Percentiles rank a stretch among this genome's conserved stretches.
These are phyloP conservation scores for Talaromyces thailandensis DNA, from an alignment of 495 filamentous ascomycete genomes.

Conservation along the genomic window DNA sequence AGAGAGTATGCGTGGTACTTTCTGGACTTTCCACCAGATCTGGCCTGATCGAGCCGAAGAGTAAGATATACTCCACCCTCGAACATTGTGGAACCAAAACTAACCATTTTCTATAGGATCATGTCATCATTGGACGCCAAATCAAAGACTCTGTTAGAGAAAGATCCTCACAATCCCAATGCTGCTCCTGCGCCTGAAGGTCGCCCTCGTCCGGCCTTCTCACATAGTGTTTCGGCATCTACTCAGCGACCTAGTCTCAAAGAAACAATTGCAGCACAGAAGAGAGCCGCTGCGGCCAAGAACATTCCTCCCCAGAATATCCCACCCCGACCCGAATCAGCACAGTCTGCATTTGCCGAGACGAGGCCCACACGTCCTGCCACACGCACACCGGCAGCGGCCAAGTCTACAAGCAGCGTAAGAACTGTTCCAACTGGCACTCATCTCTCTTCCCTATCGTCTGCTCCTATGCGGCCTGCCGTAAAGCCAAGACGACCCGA, in stretches of 20 bases:
- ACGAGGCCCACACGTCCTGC: constrained; percentile 32
- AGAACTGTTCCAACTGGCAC: constrained; percentile 25
- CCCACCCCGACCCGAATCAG: constrained; percentile 64
- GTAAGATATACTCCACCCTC: constrained; percentile 33
- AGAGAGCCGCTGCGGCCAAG: constrained; percentile 53
- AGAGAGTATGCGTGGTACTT: constrained; percentile 73
- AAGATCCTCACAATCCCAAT: constrained; percentile 73
- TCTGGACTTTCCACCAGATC: constrained; percentile 67
- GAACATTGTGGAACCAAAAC: background rate
- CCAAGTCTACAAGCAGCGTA: constrained; percentile 13
- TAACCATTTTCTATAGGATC: constrained; percentile 45
- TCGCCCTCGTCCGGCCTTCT: constrained; percentile 33
- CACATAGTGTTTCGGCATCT: constrained; percentile 43
- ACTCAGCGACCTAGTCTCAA: constrained; percentile 48
- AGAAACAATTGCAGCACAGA: constrained; percentile 78
- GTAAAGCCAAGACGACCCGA: constrained; percentile 38
- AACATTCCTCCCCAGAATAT: constrained; percentile 32
- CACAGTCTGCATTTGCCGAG: constrained; percentile 44
- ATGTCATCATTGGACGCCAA: constrained; percentile 65
- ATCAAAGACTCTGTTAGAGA: constrained; percentile 65
- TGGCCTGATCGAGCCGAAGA: constrained; percentile 73
- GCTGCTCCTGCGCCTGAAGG: constrained; percentile 33
- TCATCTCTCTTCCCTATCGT: constrained; percentile 40
- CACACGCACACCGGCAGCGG: constrained; percentile 16
- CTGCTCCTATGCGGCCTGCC: constrained; percentile 50